A percentile compares a stretch with the other conserved stretches of the same genome.
Evolutionary conservation across 129 eudicot genomes (phyloP).

Genomic region (Gnaphalium uliginosum): DNA sequence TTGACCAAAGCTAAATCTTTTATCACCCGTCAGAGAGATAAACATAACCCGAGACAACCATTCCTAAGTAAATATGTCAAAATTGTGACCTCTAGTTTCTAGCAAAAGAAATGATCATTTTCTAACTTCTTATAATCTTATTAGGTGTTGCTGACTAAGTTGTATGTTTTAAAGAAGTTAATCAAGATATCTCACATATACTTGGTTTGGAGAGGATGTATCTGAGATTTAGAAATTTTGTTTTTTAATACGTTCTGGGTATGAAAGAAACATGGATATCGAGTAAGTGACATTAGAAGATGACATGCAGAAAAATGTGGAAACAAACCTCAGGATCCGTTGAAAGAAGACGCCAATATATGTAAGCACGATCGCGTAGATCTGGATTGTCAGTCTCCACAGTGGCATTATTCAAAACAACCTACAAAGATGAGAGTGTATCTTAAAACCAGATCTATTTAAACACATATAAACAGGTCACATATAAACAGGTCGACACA

Average conservation of each 20-base stretch:
- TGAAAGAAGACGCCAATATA: constrained; percentile 98
- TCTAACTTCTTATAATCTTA: not conserved
- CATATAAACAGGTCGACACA: not conserved
- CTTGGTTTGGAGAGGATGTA: not conserved
- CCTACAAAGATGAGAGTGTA: constrained; percentile 42
- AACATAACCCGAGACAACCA: not conserved
- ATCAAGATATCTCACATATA: not conserved
- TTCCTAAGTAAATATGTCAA: not conserved
- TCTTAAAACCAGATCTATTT: not conserved
- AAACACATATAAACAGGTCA: constrained; percentile 7
- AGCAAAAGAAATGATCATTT: not conserved
- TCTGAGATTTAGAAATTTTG: not conserved
- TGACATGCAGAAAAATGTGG: not conserved
- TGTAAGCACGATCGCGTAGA: constrained; percentile 90
- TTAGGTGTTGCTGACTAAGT: not conserved
- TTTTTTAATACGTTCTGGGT: not conserved
- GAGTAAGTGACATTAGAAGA: not conserved
- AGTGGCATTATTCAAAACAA: constrained; percentile 92
- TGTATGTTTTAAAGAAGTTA: not conserved
- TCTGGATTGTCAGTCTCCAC: constrained; percentile 99
- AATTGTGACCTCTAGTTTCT: not conserved
- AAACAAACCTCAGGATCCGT: constrained; percentile 91
- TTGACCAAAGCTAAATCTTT: too few relatives aligned
- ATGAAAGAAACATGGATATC: not conserved
- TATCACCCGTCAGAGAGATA: not conserved